A percentile compares a stretch with the other conserved stretches of the same genome.
Evolutionary conservation across 2,329 filamentous ascomycete species (phyloP).

Genomic region (Didymella lethalis): DNA sequence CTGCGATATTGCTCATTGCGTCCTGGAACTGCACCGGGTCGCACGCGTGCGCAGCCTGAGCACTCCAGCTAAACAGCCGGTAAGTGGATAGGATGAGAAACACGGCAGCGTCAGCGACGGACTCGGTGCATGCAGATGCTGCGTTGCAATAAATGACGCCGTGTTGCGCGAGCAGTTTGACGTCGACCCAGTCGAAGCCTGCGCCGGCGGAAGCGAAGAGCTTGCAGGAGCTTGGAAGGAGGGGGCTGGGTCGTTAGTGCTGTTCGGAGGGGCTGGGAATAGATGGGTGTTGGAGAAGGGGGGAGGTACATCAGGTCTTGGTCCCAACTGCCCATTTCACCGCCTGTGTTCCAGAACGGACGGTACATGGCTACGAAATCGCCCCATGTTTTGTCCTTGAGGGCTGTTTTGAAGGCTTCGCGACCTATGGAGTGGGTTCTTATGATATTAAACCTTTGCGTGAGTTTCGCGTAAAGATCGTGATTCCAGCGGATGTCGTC

Average conservation of each 20-base stretch:
- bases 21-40: slow-evolving; percentile 59
- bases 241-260: slow-evolving; percentile 20
- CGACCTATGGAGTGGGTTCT: slow-evolving; percentile 51
- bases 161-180: slow-evolving; percentile 65
- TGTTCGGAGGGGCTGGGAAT: not conserved
- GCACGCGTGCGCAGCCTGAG: slow-evolving; percentile 61
- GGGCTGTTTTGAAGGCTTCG: slow-evolving; percentile 51
- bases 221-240: slow-evolving; percentile 61
- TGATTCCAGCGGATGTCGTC: slow-evolving; percentile 58
- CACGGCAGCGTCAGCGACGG: slow-evolving; percentile 75
- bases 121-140: slow-evolving; percentile 73
- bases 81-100: slow-evolving; percentile 74
- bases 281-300: too few relatives aligned
- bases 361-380: slow-evolving; percentile 60
- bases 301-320: slow-evolving; percentile 59
- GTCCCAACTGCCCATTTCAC: slow-evolving; percentile 72
- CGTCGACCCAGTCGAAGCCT: slow-evolving; percentile 70
- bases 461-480: slow-evolving; percentile 50
- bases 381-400: slow-evolving; percentile 52
- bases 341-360: slow-evolving; percentile 70
- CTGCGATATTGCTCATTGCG: slow-evolving; percentile 68
- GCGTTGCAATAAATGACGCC: slow-evolving; percentile 78
- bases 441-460: slow-evolving; percentile 49
- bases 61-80: slow-evolving; percentile 71
- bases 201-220: slow-evolving; percentile 68